Base-by-base conservation (phyloP, 352 stramenopile genomes). In the Phytopythium aichiense region DNA sequence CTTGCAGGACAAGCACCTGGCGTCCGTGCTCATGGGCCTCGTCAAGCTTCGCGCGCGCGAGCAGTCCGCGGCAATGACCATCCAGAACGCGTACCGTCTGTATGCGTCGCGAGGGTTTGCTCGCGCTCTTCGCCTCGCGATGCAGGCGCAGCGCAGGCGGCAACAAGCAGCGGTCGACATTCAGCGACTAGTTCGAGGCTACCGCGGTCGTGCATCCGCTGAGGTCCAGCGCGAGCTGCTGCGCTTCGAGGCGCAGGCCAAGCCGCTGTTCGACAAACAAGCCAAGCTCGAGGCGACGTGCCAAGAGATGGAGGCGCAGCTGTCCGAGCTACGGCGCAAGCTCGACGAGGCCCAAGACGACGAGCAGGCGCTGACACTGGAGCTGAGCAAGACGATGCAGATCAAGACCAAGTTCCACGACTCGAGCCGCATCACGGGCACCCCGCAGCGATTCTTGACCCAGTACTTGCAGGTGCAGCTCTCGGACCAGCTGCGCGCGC, bases 401-500 rank as follows among this genome's bases (percentile, higher is more conserved):
- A 91, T 93, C 63, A 91, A 89, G 64, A 89, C 84, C 25, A 91
- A 91, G 67, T 93, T 89, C 64, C 84, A 95, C 62, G 86, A 93
- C 65, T 93, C 83, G 16, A 91, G 79, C 38, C 80, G 84, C 40
- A 90, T 92, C 58, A 96, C 89, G 4, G 90, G 90, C 20, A 93
- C 84, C 2, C 89, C 84, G 48, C 92, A 98, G 69, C 84, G 92
- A 13, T 98, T 94, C 68, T 66, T 96, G 30, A 98, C 92, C n/a
- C 89, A 96, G 64, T 98, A 96, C 58, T 66, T 98, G 13, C 85
- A 95, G 68, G 85, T 95, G n/a, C 87, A 94, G 53, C 75, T 98
- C 46, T 81, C 88, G 0, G 91, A 97, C 55, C 80, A 94, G 57
- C 57, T 96, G 25, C 78, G 82, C 25, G 81, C 79, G 13, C 88